Conservation (phyloP, 306 rosid genomes). For the Medicago lupulina region DNA sequence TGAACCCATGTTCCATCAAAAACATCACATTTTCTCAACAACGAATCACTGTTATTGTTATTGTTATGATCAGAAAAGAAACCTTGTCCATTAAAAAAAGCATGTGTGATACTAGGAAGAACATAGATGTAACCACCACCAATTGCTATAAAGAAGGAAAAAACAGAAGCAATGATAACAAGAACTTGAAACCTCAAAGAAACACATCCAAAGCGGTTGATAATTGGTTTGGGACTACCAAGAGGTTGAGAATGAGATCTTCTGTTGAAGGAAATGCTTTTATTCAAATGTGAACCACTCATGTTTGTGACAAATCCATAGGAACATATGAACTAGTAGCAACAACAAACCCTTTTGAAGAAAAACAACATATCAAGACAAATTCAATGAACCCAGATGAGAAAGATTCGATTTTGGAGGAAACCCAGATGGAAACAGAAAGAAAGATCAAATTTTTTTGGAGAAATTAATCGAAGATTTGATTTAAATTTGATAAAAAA, state of each 20-base stretch:
- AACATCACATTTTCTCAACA: constrained; percentile 54
- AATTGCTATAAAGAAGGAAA: constrained; percentile 67
- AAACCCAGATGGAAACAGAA: constrained; percentile 35
- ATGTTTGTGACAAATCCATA: constrained; percentile 37
- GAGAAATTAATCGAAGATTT: not conserved
- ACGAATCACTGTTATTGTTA: constrained; percentile 35
- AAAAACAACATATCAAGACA: not conserved
- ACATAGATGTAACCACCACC: constrained; percentile 66
- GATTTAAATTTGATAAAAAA: not conserved
- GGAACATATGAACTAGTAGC: constrained; percentile 25
- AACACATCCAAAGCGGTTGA: constrained; percentile 57
- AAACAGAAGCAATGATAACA: constrained; percentile 54
- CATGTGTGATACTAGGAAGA: constrained; percentile 62
- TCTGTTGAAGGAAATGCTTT: constrained; percentile 52
- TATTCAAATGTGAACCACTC: constrained; percentile 56
- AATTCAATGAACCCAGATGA: constrained; percentile 38
- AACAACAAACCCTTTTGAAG: not conserved
- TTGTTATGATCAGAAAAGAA: constrained; percentile 35
- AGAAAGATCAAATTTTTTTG: constrained; percentile 20
- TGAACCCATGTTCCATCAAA: constrained; percentile 73
- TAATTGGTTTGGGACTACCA: constrained; percentile 56
- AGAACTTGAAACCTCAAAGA: constrained; percentile 57
- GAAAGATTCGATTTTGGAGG: constrained; percentile 48
- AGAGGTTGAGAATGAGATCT: constrained; percentile 41
- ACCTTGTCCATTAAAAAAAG: constrained; percentile 52